Evolutionary conservation across 495 filamentous ascomycete species (phyloP).

Genomic region (Penicillium pancosmium): DNA sequence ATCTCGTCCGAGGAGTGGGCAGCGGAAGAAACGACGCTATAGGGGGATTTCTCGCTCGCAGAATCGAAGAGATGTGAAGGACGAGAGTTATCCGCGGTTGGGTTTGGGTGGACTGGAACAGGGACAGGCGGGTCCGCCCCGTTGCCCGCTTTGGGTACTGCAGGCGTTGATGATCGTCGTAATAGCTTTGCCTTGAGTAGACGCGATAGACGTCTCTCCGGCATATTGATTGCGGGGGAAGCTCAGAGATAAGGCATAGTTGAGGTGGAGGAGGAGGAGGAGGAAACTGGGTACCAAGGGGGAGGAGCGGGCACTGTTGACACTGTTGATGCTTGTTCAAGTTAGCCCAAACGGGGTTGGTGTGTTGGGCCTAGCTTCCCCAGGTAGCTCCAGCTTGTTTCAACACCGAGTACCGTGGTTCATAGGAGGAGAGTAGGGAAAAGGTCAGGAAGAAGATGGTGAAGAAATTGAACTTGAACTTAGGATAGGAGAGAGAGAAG

Average conservation of each 20-base stretch:
- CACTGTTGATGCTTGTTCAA: neutral
- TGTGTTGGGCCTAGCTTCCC: constrained; percentile 11
- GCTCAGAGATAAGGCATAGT: constrained; percentile 12
- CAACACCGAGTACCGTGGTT: no score
- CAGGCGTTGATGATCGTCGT: constrained; percentile 41
- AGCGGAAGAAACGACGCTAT: constrained; percentile 28
- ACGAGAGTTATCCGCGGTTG: constrained; percentile 25
- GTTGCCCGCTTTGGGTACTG: constrained; percentile 33
- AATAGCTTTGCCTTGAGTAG: constrained; percentile 43
- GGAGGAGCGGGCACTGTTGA: no score
- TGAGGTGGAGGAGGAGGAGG: neutral
- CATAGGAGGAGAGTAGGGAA: neutral
- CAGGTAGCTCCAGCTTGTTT: neutral
- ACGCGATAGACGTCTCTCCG: constrained; percentile 37
- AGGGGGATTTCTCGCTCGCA: constrained; percentile 28
- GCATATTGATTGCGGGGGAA: constrained; percentile 31
- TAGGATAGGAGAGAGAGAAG: neutral
- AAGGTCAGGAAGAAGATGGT: neutral
- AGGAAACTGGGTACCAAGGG: neutral
- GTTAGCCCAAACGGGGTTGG: constrained; percentile 10
- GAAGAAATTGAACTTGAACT: neutral
- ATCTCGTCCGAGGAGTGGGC: constrained; percentile 16
- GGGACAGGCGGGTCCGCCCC: constrained; percentile 32
- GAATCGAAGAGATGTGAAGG: constrained; percentile 25
- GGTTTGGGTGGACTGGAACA: constrained; percentile 18